Conservation (phyloP, 2,329 filamentous ascomycete species). For the Cytospora leucostoma region DNA sequence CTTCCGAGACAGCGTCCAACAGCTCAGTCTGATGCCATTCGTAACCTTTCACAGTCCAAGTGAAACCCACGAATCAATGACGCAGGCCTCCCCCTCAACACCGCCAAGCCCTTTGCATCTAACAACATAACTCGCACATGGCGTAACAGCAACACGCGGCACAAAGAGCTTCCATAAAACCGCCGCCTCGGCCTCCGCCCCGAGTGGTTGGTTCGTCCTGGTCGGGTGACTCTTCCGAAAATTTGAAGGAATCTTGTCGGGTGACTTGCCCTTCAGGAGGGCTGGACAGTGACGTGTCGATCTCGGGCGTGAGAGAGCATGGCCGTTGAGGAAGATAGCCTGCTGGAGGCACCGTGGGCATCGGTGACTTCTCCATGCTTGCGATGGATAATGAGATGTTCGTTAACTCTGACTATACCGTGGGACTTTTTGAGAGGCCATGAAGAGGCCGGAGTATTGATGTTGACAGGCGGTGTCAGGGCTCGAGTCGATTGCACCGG, state of each 20-base stretch:
- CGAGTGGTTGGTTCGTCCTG: slow-evolving; percentile 2
- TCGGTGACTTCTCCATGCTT: slow-evolving; percentile 19
- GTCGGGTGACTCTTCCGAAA: neutral
- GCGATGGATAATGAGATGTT: neutral
- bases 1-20: too few relatives aligned
- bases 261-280: slow-evolving; percentile 3
- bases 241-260: slow-evolving; percentile 2
- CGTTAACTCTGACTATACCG: neutral
- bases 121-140: slow-evolving; percentile 14
- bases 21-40: too few relatives aligned
- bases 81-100: neutral
- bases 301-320: slow-evolving; percentile 6
- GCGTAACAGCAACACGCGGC: slow-evolving; percentile 12
- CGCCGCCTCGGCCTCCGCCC: neutral
- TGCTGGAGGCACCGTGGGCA: slow-evolving; percentile 12
- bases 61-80: neutral
- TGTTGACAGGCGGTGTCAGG: too few relatives aligned
- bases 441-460: neutral
- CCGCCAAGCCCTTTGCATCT: neutral
- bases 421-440: neutral
- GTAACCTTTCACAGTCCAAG: too few relatives aligned
- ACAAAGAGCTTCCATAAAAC: neutral
- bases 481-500: too few relatives aligned
- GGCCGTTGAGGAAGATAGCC: slow-evolving; percentile 24
- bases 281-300: neutral